Evolutionary conservation across 345 rosid species (phyloP), one percentile per base, ranked within the genome.

Genomic region (Linum lewisii): DNA sequence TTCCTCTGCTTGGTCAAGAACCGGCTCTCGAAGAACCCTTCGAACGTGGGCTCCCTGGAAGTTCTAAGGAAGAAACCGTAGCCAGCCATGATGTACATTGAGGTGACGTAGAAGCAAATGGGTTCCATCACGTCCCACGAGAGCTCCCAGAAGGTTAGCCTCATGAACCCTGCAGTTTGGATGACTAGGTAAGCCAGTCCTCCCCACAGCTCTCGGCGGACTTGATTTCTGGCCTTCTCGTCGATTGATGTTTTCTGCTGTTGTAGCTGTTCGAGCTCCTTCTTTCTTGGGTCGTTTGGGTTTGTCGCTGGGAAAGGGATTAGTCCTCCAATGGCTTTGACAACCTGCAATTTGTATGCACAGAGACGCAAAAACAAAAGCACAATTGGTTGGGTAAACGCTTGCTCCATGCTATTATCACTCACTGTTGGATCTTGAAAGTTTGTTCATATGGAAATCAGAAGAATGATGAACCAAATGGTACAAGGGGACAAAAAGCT

Each of bases 51-150:
- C 60, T 90, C 99, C 66, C 68, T 82, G 1, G 87, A 66, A 0
- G 99, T 94, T 73, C 70, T 72, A 24, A 94, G 96, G 82, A 90
- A 94, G 74, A 90, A 94, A 0, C 83, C 54, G 24, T 87, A 94
- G 37, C 95, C 78, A 0, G 79, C 84, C 84, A 87, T 80, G 78
- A 79, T 80, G 64, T 90, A 90, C 2, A 73, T 25, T 10, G 95
- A 81, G 0, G 99, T 87, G 15, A 81, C 73, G 25, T 70, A 84
- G 86, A 84, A 94, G 82, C 99, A 94, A 24, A 94, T 85, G 0
- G 99, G 99, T 24, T 94, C 99, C 97, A 94, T 94, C 5, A 94
- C 95, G 65, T 94, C 97, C 99, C 99, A 94, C 0, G 96, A 71
- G 5, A 94, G 92, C 65, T 94, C 99, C 99, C 99, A 94, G 22